Evolutionary conservation across 352 stramenopile species (phyloP).

Genomic region (Globisporangium emineosum): DNA sequence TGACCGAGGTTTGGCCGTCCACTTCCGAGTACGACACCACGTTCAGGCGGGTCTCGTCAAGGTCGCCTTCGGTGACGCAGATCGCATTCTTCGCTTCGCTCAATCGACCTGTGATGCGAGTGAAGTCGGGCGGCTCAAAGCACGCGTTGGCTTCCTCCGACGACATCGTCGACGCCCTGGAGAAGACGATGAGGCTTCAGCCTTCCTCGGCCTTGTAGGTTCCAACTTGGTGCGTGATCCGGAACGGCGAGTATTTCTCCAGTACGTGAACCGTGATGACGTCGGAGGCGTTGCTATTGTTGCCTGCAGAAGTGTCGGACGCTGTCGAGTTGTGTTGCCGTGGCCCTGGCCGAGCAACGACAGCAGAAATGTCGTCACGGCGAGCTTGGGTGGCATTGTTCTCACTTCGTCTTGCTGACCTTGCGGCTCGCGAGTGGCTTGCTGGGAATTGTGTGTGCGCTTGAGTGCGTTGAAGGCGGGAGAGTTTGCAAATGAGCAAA

Average conservation of each 20-base stretch:
- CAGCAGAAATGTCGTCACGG: background rate
- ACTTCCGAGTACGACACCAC: background rate
- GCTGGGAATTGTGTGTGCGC: too few species aligned
- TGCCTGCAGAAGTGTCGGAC: too few species aligned
- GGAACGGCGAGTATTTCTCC: background rate
- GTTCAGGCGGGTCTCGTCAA: background rate
- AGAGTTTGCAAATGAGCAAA: too few species aligned
- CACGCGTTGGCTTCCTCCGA: background rate
- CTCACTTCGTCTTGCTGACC: background rate
- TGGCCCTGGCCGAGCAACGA: background rate
- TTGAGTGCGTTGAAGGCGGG: too few species aligned
- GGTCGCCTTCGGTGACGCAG: background rate
- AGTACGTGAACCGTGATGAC: background rate
- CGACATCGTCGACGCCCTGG: background rate
- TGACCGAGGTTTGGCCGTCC: background rate
- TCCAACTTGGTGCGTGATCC: background rate
- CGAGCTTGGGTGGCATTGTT: background rate
- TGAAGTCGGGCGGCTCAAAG: background rate
- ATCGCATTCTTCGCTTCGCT: background rate
- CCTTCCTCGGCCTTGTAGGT: background rate
- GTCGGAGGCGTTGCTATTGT: background rate
- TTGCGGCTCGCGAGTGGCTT: too few species aligned
- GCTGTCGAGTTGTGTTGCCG: background rate
- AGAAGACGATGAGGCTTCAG: constrained; percentile 1
- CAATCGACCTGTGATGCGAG: background rate